phyloP scores from a whole-genome alignment of 805 yeast genomes.

The Zygotorulaspora danielsina region DNA sequence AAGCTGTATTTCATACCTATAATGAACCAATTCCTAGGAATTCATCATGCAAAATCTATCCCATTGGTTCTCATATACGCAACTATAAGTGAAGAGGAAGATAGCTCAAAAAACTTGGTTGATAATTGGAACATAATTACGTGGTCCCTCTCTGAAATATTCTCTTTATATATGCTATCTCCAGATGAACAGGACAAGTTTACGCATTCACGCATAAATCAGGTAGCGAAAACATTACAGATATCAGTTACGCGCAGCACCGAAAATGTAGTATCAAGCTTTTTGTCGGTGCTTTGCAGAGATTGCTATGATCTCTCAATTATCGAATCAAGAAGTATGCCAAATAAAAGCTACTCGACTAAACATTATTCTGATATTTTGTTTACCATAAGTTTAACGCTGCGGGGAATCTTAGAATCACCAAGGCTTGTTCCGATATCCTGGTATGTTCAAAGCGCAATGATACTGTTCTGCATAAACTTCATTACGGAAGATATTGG shows the following conservation, averaged over 20 bases:
- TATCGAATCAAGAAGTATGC: slow-evolving; percentile 12
- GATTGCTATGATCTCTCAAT: slow-evolving; percentile 14
- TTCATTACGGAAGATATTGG: slow-evolving; percentile 27
- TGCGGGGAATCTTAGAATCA: slow-evolving; percentile 17
- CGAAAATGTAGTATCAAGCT: slow-evolving; percentile 1
- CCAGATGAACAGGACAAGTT: slow-evolving; percentile 5
- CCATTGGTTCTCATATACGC: slow-evolving; percentile 14
- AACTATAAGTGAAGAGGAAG: slow-evolving; percentile 10
- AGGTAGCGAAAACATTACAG: slow-evolving; percentile 23
- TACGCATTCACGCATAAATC: slow-evolving; percentile 17
- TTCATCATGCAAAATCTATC: slow-evolving; percentile 1
- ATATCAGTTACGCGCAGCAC: slow-evolving; percentile 12
- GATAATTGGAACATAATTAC: slow-evolving; percentile 20
- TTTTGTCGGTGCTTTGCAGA: slow-evolving; percentile 12
- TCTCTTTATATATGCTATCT: slow-evolving; percentile 12
- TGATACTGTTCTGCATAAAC: slow-evolving; percentile 21
- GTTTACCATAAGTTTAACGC: slow-evolving; percentile 19
- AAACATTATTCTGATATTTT: slow-evolving; percentile 20
- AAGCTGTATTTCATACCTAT: slow-evolving; percentile 21
- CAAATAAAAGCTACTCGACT: slow-evolving; percentile 15
- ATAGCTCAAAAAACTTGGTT: background rate
- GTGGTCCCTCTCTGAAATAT: slow-evolving; percentile 11
- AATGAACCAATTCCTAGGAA: slow-evolving; percentile 13
- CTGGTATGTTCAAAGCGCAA: slow-evolving; percentile 17
- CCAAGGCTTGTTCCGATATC: slow-evolving; percentile 3